phyloP scores from a whole-genome alignment of 2,329 filamentous ascomycete genomes.

The Aspergillus pseudoviridinutans region DNA sequence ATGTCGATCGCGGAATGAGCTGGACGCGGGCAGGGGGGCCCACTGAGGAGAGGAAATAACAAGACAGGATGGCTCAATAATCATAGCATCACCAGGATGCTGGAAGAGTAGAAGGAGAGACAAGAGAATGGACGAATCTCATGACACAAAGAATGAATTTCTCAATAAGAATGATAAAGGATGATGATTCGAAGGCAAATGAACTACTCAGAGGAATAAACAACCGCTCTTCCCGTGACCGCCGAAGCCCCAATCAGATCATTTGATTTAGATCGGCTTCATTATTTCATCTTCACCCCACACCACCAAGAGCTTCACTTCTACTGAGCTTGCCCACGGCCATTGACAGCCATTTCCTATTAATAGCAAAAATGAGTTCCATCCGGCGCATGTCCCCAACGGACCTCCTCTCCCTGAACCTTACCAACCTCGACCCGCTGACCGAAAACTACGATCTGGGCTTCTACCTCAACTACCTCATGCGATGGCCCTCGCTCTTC shows the following conservation, averaged over 20 bases:
- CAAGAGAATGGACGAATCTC: not conserved
- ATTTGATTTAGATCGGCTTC: conserved; percentile 3
- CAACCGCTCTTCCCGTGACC: conserved; percentile 20
- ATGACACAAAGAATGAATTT: not conserved
- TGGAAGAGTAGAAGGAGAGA: not conserved
- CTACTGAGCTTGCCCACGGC: not conserved
- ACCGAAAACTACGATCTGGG: conserved; percentile 97
- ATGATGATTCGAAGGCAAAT: not conserved
- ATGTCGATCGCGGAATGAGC: not conserved
- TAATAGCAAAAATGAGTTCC: conserved; percentile 60
- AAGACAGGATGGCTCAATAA: not conserved
- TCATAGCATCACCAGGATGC: not conserved
- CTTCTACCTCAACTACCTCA: conserved; percentile 95
- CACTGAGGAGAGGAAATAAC: not conserved
- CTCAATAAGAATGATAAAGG: not conserved
- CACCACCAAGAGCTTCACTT: not conserved
- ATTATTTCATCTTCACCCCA: conserved; percentile 2
- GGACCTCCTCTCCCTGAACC: conserved; percentile 85
- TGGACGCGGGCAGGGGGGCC: not conserved
- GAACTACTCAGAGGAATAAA: not conserved
- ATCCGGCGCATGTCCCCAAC: conserved; percentile 79
- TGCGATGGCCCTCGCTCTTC: conserved; percentile 93
- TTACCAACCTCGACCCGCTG: conserved; percentile 90
- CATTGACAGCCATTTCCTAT: not conserved
- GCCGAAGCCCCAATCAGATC: conserved; percentile 20